phyloP scores from a whole-genome alignment of 2,329 filamentous ascomycete species.

The Fusarium papillatum region DNA sequence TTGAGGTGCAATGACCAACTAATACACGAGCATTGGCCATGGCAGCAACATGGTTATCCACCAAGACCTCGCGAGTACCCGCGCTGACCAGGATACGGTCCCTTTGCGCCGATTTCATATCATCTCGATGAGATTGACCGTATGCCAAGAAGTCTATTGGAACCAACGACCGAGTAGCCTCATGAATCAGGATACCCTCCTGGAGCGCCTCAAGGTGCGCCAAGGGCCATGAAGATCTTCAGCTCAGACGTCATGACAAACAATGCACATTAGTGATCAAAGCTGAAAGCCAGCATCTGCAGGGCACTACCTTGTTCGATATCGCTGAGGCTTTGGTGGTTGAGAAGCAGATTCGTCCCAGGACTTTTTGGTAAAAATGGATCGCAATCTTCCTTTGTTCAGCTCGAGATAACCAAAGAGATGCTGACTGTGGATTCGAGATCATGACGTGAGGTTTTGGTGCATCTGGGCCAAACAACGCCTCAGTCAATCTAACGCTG shows the following conservation, averaged over 20 bases:
- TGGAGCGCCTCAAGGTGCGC: not conserved
- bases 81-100: conserved; percentile 19
- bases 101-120: conserved; percentile 14
- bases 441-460: conserved; percentile 15
- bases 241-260: conserved; percentile 3
- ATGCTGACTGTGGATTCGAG: conserved; percentile 2
- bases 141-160: conserved; percentile 15
- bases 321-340: conserved; percentile 15
- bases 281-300: not conserved
- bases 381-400: not conserved
- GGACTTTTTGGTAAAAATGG: conserved; percentile 8
- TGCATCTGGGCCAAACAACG: not conserved
- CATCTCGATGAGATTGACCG: conserved; percentile 32
- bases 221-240: conserved; percentile 3
- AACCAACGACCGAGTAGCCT: conserved; percentile 7
- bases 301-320: conserved; percentile 15
- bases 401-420: not conserved
- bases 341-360: conserved; percentile 12
- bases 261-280: conserved; percentile 3
- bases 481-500: conserved; percentile 8
- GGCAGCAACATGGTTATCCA: conserved; percentile 11
- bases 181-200: conserved; percentile 5
- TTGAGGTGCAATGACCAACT: conserved; percentile 14
- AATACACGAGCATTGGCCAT: conserved; percentile 22
- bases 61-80: conserved; percentile 13